A percentile compares a stretch with the other conserved stretches of the same genome.
Evolutionary conservation across 495 filamentous ascomycete species (phyloP).

Genomic region (Neurospora sp.): DNA sequence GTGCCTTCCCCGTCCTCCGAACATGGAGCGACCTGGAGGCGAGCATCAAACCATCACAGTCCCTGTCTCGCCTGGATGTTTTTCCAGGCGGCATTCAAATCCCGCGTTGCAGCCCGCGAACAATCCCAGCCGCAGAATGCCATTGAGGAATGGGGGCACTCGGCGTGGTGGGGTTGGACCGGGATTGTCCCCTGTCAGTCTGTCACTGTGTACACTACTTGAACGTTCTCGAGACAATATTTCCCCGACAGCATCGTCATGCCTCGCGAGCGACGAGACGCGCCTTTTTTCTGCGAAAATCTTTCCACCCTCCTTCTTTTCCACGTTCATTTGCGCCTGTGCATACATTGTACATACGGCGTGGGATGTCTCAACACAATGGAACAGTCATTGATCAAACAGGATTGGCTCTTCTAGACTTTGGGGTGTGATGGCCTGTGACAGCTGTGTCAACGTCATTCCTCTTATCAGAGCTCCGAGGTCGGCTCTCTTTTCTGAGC

Average conservation of each 20-base stretch:
- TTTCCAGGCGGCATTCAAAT: not conserved
- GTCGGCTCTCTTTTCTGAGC: not conserved
- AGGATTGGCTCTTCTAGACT: not conserved
- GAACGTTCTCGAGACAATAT: not conserved
- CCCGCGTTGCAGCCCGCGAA: not conserved
- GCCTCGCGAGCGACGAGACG: not conserved
- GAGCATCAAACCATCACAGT: not conserved
- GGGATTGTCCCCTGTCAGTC: not conserved
- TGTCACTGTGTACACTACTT: not conserved
- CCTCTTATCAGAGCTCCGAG: not conserved
- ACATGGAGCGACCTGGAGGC: not conserved
- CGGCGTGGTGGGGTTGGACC: not conserved
- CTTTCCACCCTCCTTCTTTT: not conserved
- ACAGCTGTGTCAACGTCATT: not conserved
- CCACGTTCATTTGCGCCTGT: not conserved
- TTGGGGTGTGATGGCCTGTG: not conserved
- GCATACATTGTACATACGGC: not conserved
- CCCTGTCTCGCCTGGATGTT: not conserved
- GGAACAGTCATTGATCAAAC: not conserved
- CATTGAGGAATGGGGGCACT: not conserved
- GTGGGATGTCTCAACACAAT: not conserved
- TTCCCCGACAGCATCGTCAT: not conserved
- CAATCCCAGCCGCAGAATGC: not conserved
- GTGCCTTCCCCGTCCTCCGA: not conserved
- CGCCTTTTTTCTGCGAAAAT: not conserved